Percentiles rank a stretch among this genome's conserved stretches.
phyloP scores from a whole-genome alignment of 208 protist genomes.

The Trypanosoma scelopori region DNA sequence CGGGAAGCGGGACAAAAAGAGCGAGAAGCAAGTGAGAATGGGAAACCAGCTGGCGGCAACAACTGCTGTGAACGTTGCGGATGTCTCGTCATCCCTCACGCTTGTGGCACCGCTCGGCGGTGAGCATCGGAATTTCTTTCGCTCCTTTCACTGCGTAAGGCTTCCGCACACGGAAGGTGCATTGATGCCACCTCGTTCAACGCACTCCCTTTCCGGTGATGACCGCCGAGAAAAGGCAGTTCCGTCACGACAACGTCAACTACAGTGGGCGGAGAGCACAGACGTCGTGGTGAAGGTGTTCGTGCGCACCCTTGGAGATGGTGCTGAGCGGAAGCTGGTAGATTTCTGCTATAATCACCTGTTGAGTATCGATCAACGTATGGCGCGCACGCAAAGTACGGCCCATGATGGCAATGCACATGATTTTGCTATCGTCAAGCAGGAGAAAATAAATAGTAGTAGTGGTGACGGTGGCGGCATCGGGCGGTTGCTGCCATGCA shows the following conservation, averaged over 20 bases:
- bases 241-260: background rate
- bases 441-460: background rate
- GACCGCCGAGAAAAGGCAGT: background rate
- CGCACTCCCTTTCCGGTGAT: background rate
- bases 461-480: background rate
- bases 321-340: conserved; percentile 42
- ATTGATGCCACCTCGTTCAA: conserved; percentile 16
- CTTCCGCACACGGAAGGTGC: conserved; percentile 27
- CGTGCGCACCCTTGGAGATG: conserved; percentile 42
- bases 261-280: conserved; percentile 14
- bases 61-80: conserved; percentile 54
- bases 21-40: conserved; percentile 29
- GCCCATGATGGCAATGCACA: background rate
- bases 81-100: conserved; percentile 51
- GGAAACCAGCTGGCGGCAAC: conserved; percentile 77
- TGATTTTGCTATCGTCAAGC: background rate
- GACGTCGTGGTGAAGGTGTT: conserved; percentile 82
- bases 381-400: background rate
- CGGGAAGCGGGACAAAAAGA: background rate
- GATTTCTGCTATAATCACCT: conserved; percentile 34
- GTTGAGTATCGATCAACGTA: conserved; percentile 14
- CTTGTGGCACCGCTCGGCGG: conserved; percentile 52
- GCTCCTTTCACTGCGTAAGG: conserved; percentile 63
- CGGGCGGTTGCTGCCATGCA: conserved; percentile 21
- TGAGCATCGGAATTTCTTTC: conserved; percentile 61